Evolutionary conservation across 441 rosid species (phyloP).

Genomic region (Pelargonium fulgidum): DNA sequence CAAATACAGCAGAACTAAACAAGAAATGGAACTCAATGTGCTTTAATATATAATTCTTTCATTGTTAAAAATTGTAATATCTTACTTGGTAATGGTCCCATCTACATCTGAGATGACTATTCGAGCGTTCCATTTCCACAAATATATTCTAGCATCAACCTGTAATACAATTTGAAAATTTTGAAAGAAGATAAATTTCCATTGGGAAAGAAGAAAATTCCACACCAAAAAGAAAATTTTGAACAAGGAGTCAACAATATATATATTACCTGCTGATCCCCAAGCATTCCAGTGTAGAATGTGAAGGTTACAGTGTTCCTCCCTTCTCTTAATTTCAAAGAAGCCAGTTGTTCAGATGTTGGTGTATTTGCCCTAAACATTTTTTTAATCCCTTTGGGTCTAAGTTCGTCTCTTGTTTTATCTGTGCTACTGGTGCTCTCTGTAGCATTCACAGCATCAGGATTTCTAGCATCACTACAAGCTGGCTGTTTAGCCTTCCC

Average conservation of each 20-base stretch:
- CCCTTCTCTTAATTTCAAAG: constrained; percentile 76
- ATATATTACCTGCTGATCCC: constrained; percentile 68
- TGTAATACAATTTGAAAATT: constrained; percentile 27
- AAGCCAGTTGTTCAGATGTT: constrained; percentile 80
- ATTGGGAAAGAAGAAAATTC: constrained; percentile 3
- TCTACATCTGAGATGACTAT: constrained; percentile 95
- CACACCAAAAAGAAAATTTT: constrained; percentile 5
- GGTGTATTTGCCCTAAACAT: constrained; percentile 55
- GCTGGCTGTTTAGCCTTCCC: constrained; percentile 28
- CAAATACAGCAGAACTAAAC: background rate
- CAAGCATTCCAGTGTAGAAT: constrained; percentile 84
- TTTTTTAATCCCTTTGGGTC: constrained; percentile 42
- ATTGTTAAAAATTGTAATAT: constrained; percentile 13
- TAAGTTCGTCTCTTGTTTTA: constrained; percentile 26
- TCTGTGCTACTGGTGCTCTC: constrained; percentile 22
- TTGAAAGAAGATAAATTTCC: background rate
- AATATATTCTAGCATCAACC: constrained; percentile 90
- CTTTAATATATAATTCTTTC: background rate
- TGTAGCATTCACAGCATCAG: constrained; percentile 30
- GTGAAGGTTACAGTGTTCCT: constrained; percentile 68
- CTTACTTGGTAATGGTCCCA: constrained; percentile 90
- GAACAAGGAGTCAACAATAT: constrained; percentile 7
- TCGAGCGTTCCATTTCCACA: constrained; percentile 93
- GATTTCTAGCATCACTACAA: constrained; percentile 24
- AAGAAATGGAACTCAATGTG: constrained; percentile 6